Evolutionary conservation across 2,329 filamentous ascomycete genomes (phyloP).

Genomic region (Macrophomina tecta): DNA sequence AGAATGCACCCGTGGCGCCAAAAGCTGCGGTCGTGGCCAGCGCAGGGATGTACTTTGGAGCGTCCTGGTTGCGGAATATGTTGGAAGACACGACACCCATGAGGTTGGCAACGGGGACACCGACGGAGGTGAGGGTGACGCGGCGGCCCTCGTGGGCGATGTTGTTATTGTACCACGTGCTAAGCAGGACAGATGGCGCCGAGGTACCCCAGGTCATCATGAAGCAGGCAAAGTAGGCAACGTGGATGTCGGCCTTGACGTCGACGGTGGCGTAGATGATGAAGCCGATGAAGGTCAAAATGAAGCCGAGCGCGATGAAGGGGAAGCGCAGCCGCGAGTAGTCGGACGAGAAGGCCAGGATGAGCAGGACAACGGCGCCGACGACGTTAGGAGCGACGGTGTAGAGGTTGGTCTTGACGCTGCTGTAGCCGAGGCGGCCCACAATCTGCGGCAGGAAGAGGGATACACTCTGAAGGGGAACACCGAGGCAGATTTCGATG

Average conservation of each 20-base stretch:
- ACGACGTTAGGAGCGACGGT: slow-evolving; percentile 81
- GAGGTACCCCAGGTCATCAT: slow-evolving; percentile 85
- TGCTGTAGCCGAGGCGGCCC: slow-evolving; percentile 56
- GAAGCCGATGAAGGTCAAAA: slow-evolving; percentile 77
- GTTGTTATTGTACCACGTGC: slow-evolving; percentile 83
- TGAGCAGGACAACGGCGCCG: slow-evolving; percentile 73
- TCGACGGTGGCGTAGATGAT: slow-evolving; percentile 75
- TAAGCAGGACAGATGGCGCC: slow-evolving; percentile 72
- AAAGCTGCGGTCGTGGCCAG: slow-evolving; percentile 69
- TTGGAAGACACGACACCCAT: slow-evolving; percentile 76
- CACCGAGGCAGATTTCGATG: slow-evolving; percentile 66
- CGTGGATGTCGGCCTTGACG: slow-evolving; percentile 63
- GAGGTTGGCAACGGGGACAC: slow-evolving; percentile 75
- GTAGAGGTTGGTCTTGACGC: slow-evolving; percentile 77
- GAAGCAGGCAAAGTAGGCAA: slow-evolving; percentile 78
- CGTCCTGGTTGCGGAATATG: slow-evolving; percentile 32
- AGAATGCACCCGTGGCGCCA: slow-evolving; percentile 63
- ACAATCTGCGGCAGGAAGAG: slow-evolving; percentile 67
- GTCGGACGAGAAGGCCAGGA: slow-evolving; percentile 76
- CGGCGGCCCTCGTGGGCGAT: slow-evolving; percentile 77
- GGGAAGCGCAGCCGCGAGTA: slow-evolving; percentile 70
- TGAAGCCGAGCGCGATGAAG: slow-evolving; percentile 75
- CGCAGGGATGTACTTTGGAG: slow-evolving; percentile 63
- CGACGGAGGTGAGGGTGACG: slow-evolving; percentile 72
- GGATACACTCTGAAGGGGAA: slow-evolving; percentile 62